phyloP scores from a whole-genome alignment of 2,329 filamentous ascomycete genomes.

The Dactylellina parvicollis region DNA sequence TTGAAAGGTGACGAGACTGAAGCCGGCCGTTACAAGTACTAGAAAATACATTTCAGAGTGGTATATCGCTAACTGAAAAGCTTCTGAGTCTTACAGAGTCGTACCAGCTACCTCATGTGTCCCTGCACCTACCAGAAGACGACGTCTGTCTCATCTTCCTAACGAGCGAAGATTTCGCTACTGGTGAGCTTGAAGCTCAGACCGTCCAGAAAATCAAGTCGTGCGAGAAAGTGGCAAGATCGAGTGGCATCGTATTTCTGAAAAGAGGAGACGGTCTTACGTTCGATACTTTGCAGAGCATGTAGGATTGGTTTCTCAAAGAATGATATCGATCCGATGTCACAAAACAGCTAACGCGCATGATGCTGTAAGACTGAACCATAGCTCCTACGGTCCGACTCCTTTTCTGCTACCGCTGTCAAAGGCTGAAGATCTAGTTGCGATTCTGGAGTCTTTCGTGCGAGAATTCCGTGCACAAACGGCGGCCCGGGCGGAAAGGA shows the following conservation, averaged over 20 bases:
- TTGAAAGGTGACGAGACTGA: conserved; percentile 14
- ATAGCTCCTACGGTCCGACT: not conserved
- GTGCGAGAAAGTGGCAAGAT: conserved; percentile 20
- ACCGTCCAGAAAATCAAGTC: conserved; percentile 10
- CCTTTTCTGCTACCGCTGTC: conserved; percentile 33
- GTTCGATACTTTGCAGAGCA: not conserved
- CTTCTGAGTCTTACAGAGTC: conserved; percentile 11
- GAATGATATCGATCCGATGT: not conserved
- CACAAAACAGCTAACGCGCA: not conserved
- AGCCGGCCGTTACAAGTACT: not conserved
- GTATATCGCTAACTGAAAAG: not conserved
- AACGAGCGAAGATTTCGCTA: conserved; percentile 21
- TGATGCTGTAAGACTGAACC: conserved; percentile 4
- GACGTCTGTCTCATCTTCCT: conserved; percentile 41
- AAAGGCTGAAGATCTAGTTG: conserved; percentile 22
- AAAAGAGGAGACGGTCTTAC: not conserved
- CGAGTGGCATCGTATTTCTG: conserved; percentile 26
- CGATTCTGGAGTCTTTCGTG: conserved; percentile 30
- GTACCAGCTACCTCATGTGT: conserved; percentile 23
- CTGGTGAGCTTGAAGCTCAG: conserved; percentile 14
- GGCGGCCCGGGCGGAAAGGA: conserved; percentile 1
- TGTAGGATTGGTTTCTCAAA: not conserved
- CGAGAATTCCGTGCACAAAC: conserved; percentile 24
- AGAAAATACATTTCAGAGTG: no score
- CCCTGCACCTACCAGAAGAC: conserved; percentile 31